Percentiles rank a stretch among this genome's conserved stretches.
Evolutionary conservation across 139 green algal genomes (phyloP).

Genomic region (Chlamydomonas asymmetrica): DNA sequence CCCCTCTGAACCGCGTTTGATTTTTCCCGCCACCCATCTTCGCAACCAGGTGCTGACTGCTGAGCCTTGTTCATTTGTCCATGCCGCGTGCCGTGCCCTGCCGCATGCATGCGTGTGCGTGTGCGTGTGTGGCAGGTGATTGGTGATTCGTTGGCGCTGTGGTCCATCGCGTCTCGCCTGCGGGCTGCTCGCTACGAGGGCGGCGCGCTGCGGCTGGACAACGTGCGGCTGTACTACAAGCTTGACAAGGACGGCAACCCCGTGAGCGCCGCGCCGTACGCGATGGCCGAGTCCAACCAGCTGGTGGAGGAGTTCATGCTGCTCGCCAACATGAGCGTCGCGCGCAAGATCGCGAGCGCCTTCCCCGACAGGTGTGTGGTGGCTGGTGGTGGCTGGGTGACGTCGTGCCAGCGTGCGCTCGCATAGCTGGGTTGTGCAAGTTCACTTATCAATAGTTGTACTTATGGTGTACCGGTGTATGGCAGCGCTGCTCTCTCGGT

Average conservation of each 20-base stretch:
- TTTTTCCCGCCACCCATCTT: no score
- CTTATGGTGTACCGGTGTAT: no score
- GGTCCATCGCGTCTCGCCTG: constrained; percentile 64
- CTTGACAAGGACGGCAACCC: constrained; percentile 80
- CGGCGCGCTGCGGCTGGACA: constrained; percentile 83
- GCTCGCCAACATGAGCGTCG: constrained; percentile 91
- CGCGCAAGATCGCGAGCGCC: constrained; percentile 61
- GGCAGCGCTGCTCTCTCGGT: no score
- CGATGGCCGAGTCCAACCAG: constrained; percentile 76
- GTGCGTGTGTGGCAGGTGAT: constrained; percentile 54
- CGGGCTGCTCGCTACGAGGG: constrained; percentile 46
- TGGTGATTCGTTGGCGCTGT: constrained; percentile 66
- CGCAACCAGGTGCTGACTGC: no score
- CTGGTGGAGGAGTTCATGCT: constrained; percentile 99
- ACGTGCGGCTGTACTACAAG: constrained; percentile 75
- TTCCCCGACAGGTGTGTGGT: constrained; percentile 79
- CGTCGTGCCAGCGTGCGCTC: no score
- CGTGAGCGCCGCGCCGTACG: constrained; percentile 40
- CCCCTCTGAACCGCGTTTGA: no score
- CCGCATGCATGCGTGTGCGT: neutral
- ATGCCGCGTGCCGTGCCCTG: neutral
- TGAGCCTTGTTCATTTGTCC: no score
- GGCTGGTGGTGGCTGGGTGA: no score
- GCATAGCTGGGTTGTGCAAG: no score
- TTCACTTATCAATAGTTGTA: no score